Evolutionary conservation across 2,329 filamentous ascomycete genomes (phyloP), one percentile per base, ranked within the genome.

Genomic region (Xylaria sp.): DNA sequence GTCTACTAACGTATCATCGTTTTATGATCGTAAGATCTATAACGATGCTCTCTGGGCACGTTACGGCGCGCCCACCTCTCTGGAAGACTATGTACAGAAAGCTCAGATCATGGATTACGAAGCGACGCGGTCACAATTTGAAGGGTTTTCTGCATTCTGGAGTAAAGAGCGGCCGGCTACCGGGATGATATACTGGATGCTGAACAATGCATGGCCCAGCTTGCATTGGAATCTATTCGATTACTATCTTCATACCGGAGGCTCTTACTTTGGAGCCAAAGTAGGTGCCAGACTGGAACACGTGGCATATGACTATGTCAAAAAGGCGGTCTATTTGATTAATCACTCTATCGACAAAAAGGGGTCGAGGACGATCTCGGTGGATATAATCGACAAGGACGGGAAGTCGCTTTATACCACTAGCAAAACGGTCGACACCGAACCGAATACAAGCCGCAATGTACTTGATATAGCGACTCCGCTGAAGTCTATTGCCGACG

Each of bases 191-290:
- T 91, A 91, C 79, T 91, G 89, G 89, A 91, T 91, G 89, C 77
- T 91, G 63, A 90, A 90, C 72, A 85, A 85, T 55, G 89, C 89
- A 0, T 91, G 89, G 88, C 89, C 89, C 0, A 86, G 84, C 64
- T 79, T 91, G 34, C 89, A 91, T 74, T 91, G 89, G 89, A 87
- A 88, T 63, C 78, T 90, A 6, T 90, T 90, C 74, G 89, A 91
- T 72, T 88, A 88, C 76, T 90, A 90, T 70, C 77, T 90, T 50
- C 85, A 84, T 25, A 85, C 88, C 0, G 85, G 83, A 0, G 89
- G 87, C 0, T 83, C 86, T 0, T 91, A 88, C 70, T 91, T 86
- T 67, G 89, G 89, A 2, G 83, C 84, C 18, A 90, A 90, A 75
- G 77, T 83, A 0, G 88, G 82, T 0, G 77, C 78, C 0, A 79